Evolutionary conservation across 208 protist species (phyloP), one percentile per base, ranked within the genome.

Genomic region (Wallacemonas sp.): DNA sequence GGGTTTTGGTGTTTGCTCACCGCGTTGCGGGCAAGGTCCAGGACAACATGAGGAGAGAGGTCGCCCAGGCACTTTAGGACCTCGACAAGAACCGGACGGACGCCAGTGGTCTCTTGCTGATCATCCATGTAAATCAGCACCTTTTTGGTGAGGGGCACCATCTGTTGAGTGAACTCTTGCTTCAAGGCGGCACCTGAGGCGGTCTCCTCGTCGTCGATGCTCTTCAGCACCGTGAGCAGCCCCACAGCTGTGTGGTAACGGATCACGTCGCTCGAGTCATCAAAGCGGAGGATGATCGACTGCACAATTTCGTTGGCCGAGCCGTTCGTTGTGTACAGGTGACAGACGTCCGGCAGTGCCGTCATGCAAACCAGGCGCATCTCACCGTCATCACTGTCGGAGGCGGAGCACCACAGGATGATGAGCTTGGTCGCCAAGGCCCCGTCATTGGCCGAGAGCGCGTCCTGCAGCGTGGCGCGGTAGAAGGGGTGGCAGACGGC

Each of bases 41-140:
- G 67, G 16, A 91, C 88, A 28, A 84, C 77, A 42, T 85, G 69
- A 0, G 82, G 79, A 14, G 85, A 87, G n/a, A 87, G 31, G 61
- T 68, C 62, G 7, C 85, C 78, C 45, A 91, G 66, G 28, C 41
- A 50, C 63, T 91, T 88, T 46, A 93, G 52, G 11, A 72, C 69
- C 39, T 76, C 46, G 2, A 62, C 64, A 11, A 95, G 26, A 42
- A 79, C 74, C 12, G 70, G 59, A 1, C 78, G 77, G 41, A 91
- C 73, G 16, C 82, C 87, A 2, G 86, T 75, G 22, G 49, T 74
- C 33, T 93, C 90, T 28, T 92, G 84, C 23, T 77, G 68, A 76
- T 96, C 90, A 72, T 96, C 90, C 12, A 96, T 72, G 61, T 96
- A 90, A 50, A 96, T 77, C 12, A 96, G 77, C 46, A 90, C 48